Evolutionary conservation across 495 filamentous ascomycete species (phyloP).

Genomic region (Aspergillus ostianus): DNA sequence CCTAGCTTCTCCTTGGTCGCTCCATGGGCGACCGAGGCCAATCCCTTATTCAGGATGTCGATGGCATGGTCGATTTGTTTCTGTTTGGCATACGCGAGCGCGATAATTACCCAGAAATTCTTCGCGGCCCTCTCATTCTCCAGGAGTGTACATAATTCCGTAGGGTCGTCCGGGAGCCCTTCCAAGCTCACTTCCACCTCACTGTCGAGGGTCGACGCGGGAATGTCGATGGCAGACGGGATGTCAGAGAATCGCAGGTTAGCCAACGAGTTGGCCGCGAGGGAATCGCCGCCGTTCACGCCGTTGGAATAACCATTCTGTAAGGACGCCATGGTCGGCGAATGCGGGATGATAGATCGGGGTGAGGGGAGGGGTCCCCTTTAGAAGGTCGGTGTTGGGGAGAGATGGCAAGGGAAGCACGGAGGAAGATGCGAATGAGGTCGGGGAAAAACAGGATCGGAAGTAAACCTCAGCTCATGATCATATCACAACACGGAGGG

Average conservation of each 20-base stretch:
- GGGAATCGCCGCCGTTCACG: conserved; percentile 30
- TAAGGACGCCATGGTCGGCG: conserved; percentile 47
- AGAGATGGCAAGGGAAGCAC: too few species aligned
- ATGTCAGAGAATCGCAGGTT: conserved; percentile 80
- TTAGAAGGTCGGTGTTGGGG: neutral
- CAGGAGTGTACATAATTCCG: conserved; percentile 88
- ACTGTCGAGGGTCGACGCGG: conserved; percentile 74
- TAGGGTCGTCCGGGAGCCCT: conserved; percentile 89
- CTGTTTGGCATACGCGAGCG: conserved; percentile 96
- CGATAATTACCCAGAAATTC: conserved; percentile 92
- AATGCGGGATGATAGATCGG: neutral
- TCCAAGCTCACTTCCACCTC: conserved; percentile 93
- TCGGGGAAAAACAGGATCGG: conserved; percentile 12
- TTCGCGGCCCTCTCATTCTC: conserved; percentile 88
- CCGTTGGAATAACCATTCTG: conserved; percentile 57
- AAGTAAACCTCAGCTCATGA: conserved; percentile 37
- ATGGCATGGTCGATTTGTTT: conserved; percentile 89
- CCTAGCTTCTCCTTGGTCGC: conserved; percentile 81
- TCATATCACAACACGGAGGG: conserved; percentile 17
- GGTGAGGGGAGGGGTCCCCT: neutral
- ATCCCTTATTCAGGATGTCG: conserved; percentile 83
- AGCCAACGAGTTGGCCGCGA: conserved; percentile 20
- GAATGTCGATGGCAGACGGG: conserved; percentile 84
- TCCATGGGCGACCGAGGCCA: conserved; percentile 67
- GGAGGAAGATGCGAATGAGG: conserved; percentile 16